These are phyloP conservation scores for Trichomonas gallinae DNA, from an alignment of 208 protist species.

Conservation along the genomic window DNA sequence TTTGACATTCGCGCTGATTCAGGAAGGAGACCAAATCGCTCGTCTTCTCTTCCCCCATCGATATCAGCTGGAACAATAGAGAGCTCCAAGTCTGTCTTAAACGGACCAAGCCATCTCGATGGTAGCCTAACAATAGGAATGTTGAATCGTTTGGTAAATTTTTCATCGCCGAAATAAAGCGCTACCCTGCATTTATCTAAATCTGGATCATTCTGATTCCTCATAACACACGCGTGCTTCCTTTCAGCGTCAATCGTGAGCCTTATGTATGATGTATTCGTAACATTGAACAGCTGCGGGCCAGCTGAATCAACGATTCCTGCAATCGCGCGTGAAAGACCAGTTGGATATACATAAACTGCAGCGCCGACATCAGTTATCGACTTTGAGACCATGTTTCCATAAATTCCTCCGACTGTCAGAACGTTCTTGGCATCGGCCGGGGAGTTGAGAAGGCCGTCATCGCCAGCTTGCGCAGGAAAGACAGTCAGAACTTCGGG, in stretches of 20 bases:
- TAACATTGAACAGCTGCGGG: not conserved
- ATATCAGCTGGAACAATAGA: not conserved
- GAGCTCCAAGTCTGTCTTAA: not conserved
- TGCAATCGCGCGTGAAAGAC: not conserved
- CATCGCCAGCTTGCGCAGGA: too few relatives aligned
- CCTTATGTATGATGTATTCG: not conserved
- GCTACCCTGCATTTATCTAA: not conserved
- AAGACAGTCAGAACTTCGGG: not conserved
- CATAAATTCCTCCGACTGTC: not conserved
- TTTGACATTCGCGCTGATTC: not conserved
- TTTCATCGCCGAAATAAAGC: not conserved
- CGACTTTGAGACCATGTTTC: not conserved
- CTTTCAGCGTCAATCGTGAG: not conserved
- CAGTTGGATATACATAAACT: not conserved
- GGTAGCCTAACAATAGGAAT: not conserved
- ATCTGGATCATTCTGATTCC: not conserved
- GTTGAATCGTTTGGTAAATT: not conserved
- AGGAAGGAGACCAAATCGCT: not conserved
- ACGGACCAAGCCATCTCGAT: not conserved
- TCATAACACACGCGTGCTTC: not conserved
- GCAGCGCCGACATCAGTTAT: not conserved
- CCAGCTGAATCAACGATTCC: not conserved
- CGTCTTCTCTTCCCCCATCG: not conserved
- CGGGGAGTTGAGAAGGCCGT: not conserved
- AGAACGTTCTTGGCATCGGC: not conserved